Base-by-base conservation (phyloP, 2,329 filamentous ascomycete species). In the Cladophialophora psammophila region DNA sequence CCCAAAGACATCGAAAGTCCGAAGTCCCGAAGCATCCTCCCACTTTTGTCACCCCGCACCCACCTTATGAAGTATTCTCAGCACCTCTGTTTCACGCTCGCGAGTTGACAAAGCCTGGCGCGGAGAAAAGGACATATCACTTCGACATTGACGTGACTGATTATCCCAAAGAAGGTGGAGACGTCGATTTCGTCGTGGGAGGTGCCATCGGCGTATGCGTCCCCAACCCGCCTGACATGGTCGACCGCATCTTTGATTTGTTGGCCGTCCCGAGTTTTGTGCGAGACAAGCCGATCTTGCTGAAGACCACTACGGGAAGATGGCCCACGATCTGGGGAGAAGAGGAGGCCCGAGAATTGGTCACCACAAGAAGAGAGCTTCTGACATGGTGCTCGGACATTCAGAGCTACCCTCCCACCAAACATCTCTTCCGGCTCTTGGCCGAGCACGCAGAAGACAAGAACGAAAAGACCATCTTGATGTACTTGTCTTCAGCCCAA, bases 261-360 rank as follows among this genome's bases (percentile, higher is more conserved):
- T 87, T 99, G 18, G 85, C 91, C 73, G 86, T 98, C 26, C 94
- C 94, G 3, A 90, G 88, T 42, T 92, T 90, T 75, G 84, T 95
- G 67, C 90, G 95, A 35, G 91, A 96, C 80, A 95, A 92, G 83
- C 90, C 91, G 13, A 86, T 97, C 18, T 83, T 91, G 18, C 81
- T 98, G 72, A 89, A 89, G 77, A 98, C 95, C 0, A 88, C 86
- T 40, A 87, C 85, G 68, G 94, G 94, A 38, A 87, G 95, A 58
- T 99, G 94, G 94, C 95, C 95, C 3, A 99, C 95, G 0, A 96
- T 99, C 58, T 99, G 95, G 95, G 95, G 94, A 50, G 92, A 96
- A 1, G 94, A 98, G 20, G 81, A 91, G 78, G 80, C 94, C 6
- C 88, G 95, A 64, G 90, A 95, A 76, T 83, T 99, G n/a, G 84